These are phyloP conservation scores for Solanum neorickii DNA, from an alignment of 257 asterid genomes.

Conservation along the genomic window DNA sequence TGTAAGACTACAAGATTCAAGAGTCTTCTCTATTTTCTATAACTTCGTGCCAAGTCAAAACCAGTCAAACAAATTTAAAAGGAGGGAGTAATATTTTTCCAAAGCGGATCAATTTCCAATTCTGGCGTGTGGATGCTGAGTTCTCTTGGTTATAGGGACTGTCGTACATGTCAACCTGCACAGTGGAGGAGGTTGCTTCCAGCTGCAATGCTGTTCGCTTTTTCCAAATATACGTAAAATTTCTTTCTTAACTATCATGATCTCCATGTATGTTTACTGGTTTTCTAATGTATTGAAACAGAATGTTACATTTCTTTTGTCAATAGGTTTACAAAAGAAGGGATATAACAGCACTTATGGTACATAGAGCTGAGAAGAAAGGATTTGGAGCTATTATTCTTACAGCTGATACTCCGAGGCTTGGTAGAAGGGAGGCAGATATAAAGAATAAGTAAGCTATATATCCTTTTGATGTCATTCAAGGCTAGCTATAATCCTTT, in stretches of 20 bases:
- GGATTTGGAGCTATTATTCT: constrained; percentile 56
- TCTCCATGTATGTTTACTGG: not conserved
- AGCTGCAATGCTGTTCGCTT: constrained; percentile 58
- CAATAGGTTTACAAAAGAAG: constrained; percentile 40
- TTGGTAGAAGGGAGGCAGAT: constrained; percentile 59
- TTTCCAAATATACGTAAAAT: constrained; percentile 47
- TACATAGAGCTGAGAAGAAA: constrained; percentile 53
- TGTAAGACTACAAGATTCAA: not conserved
- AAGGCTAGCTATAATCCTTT: not conserved
- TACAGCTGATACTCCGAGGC: constrained; percentile 55
- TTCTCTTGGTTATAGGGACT: constrained; percentile 18
- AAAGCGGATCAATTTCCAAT: not conserved
- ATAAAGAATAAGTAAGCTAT: constrained; percentile 41
- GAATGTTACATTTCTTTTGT: constrained; percentile 3
- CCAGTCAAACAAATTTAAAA: not conserved
- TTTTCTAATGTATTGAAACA: not conserved
- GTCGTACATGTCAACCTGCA: constrained; percentile 44
- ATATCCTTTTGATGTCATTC: not conserved
- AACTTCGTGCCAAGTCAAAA: not conserved
- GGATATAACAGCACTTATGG: constrained; percentile 44
- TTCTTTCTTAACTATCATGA: not conserved
- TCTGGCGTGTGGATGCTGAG: not conserved
- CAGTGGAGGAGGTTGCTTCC: constrained; percentile 55
- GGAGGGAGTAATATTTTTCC: not conserved
- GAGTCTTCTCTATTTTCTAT: not conserved